Evolutionary conservation across 1,284 basidiomycete species (phyloP), one percentile per base, ranked within the genome.

Genomic region (Papiliotrema terrestris): DNA sequence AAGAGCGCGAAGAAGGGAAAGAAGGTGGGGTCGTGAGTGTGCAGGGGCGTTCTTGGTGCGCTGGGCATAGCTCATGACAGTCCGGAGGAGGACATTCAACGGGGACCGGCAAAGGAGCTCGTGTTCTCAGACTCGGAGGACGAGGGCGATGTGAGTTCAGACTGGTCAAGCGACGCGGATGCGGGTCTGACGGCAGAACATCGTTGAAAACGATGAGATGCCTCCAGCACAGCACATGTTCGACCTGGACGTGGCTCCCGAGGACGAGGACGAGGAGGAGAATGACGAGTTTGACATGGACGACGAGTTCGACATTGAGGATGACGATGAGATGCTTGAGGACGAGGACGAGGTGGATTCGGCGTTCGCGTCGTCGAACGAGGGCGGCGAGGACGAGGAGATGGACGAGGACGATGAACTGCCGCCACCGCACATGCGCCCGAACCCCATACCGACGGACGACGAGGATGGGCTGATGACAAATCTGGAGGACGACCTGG

Each of bases 61-160:
- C 36, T n/a, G n/a, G n/a, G n/a, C n/a, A n/a, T 15, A 23, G 22
- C 46, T 54, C 38, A 54, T 46, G 39, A 14, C 25, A n/a, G 57
- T 58, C 20, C 39, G 54, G 47, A 59, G 26, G 83, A 79, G 58
- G 83, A 84, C 81, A 83, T 59, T 53, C 63, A 68, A 54, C 62
- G 68, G 52, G 69, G 68, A 52, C 71, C 70, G 14, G 70, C 68
- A 2, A 83, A 87, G 73, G 84, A 88, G 67, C 83, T 91, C 50
- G 84, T 87, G 37, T 78, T 80, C 61, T 72, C 71, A 1, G 76
- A 78, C 57, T 85, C 84, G 2, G 86, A 88, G 59, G 85, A 78
- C 25, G 68, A 69, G 6, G 80, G 81, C 26, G 74, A 77, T 45
- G 62, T 50, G 36, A 56, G 54, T 45, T 6, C 3, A 20, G 14